These are phyloP conservation scores for Nicotiana otophora DNA, from an alignment of 257 asterid genomes.

Conservation along the genomic window DNA sequence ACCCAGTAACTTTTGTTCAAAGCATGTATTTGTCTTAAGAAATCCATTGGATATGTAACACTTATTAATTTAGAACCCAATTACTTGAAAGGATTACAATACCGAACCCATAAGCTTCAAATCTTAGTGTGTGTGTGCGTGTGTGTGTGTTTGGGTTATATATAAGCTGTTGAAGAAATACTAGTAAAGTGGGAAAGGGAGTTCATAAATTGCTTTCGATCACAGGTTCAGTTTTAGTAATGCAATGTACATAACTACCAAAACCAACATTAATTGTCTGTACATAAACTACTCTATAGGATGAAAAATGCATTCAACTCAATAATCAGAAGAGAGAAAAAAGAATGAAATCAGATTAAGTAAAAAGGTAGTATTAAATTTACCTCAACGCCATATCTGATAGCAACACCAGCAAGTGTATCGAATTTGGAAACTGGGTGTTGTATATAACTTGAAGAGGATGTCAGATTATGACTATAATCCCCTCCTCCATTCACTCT, in stretches of 20 bases:
- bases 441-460: slow-evolving; percentile 28
- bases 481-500: slow-evolving; percentile 34
- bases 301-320: not conserved
- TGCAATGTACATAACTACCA: not conserved
- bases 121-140: no score
- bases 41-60: no score
- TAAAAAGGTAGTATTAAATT: not conserved
- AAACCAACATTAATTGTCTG: not conserved
- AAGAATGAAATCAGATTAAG: not conserved
- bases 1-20: no score
- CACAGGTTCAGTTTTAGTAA: not conserved
- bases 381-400: slow-evolving; percentile 91
- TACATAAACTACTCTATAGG: not conserved
- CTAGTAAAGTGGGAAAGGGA: no score
- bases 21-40: no score
- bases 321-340: not conserved
- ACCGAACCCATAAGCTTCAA: no score
- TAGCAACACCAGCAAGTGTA: slow-evolving; percentile 87
- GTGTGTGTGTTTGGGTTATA: no score
- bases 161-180: no score
- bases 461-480: slow-evolving; percentile 22
- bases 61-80: no score
- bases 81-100: no score
- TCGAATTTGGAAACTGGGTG: slow-evolving; percentile 75
- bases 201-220: no score